phyloP scores from a whole-genome alignment of 768 basidiomycete genomes.

The Lentinula edodes region DNA sequence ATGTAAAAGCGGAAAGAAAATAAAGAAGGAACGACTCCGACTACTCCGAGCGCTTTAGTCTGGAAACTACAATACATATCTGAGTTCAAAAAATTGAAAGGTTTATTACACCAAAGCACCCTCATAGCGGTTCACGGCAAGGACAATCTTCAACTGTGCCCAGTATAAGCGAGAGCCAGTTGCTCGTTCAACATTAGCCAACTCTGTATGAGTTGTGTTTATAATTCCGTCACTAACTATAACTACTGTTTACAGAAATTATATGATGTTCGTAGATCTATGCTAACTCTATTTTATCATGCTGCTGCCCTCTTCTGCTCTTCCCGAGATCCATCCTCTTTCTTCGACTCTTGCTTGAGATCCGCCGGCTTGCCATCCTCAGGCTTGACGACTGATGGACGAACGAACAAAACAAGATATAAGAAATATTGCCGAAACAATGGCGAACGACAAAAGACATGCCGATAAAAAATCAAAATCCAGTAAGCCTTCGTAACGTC shows the following conservation, averaged over 20 bases:
- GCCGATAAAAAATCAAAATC: constrained; percentile 58
- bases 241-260: neutral
- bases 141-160: neutral
- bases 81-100: neutral
- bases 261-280: constrained; percentile 11
- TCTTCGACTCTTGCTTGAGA: constrained; percentile 17
- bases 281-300: constrained; percentile 19
- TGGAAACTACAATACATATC: neutral
- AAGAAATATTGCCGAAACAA: neutral
- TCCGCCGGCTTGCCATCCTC: neutral
- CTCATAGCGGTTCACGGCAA: neutral
- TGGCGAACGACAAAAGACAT: constrained; percentile 34
- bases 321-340: constrained; percentile 35
- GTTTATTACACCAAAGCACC: neutral
- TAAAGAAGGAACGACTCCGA: neutral
- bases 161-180: neutral
- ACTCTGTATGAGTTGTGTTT: constrained; percentile 7
- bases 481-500: constrained; percentile 63
- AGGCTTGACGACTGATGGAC: constrained; percentile 2
- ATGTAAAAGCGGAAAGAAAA: neutral
- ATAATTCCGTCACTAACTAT: neutral
- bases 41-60: neutral
- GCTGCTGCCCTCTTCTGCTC: constrained; percentile 47
- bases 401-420: neutral
- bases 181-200: constrained; percentile 4